Evolutionary conservation across 2,329 filamentous ascomycete species (phyloP).

Genomic region (Myriosclerotinia scirpicola): DNA sequence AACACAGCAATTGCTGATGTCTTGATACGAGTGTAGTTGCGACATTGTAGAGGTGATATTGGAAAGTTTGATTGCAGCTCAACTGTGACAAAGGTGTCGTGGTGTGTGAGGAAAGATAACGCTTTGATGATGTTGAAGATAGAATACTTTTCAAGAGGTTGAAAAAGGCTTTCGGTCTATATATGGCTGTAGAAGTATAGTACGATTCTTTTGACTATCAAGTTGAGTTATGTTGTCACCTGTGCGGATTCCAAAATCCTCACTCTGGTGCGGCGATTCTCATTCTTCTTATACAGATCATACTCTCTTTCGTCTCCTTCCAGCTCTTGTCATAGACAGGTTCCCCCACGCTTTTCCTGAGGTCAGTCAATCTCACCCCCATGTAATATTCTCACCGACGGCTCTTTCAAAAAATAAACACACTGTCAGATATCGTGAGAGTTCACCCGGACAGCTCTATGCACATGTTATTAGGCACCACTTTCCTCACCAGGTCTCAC

Average conservation of each 20-base stretch:
- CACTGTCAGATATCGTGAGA: conserved; percentile 15
- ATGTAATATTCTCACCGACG: conserved; percentile 7
- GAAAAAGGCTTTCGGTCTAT: neutral
- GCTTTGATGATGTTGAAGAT: neutral
- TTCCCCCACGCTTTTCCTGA: conserved; percentile 3
- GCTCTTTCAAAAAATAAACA: neutral
- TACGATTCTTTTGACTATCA: neutral
- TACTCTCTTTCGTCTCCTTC: neutral
- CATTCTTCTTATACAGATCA: conserved; percentile 14
- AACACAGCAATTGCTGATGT: neutral
- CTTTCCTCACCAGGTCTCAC: conserved; percentile 12
- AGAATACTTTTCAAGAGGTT: neutral
- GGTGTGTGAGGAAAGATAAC: no score
- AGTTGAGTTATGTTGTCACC: conserved; percentile 1
- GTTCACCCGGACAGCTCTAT: conserved; percentile 7
- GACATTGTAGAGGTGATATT: conserved; percentile 1
- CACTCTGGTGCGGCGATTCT: neutral
- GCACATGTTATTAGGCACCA: conserved; percentile 13
- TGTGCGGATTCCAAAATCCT: neutral
- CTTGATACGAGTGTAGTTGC: neutral
- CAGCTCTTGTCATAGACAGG: neutral
- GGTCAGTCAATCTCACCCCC: conserved; percentile 1
- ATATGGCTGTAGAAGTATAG: neutral
- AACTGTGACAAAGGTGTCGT: neutral
- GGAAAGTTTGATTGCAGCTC: neutral